These are phyloP conservation scores for Pinguiococcus pyrenoidosus DNA, from an alignment of 108 stramenopile species.

Conservation along the genomic window DNA sequence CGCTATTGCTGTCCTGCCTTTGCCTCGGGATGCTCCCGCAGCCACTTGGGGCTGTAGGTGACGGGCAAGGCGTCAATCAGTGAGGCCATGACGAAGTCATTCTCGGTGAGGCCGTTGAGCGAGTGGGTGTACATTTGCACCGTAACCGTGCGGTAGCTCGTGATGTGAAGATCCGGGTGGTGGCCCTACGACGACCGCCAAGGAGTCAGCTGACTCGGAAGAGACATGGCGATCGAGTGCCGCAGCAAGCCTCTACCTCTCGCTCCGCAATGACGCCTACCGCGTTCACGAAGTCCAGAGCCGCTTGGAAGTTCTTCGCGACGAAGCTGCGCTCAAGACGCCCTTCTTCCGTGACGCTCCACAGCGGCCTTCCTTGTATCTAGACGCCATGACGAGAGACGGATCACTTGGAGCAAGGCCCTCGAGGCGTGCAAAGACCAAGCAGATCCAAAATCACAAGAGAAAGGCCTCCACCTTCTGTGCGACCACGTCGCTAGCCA, in stretches of 20 bases:
- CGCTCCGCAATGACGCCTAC: conserved; percentile 62
- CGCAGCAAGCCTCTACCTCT: background rate
- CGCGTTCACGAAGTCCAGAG: conserved; percentile 57
- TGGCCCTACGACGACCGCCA: conserved; percentile 27
- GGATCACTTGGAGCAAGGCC: too few relatives aligned
- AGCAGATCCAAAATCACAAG: too few relatives aligned
- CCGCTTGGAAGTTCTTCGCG: conserved; percentile 34
- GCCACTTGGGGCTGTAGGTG: conserved; percentile 72
- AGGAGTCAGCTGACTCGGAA: background rate
- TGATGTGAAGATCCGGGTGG: conserved; percentile 84
- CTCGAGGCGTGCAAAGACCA: too few relatives aligned
- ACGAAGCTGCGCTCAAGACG: conserved; percentile 6
- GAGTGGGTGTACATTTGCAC: conserved; percentile 65
- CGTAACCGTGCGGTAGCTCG: conserved; percentile 63
- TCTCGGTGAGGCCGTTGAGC: conserved; percentile 56
- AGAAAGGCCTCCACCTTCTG: too few relatives aligned
- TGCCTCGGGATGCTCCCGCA: conserved; percentile 38
- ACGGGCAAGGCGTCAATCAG: conserved; percentile 48
- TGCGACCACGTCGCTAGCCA: too few relatives aligned
- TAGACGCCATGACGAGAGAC: too few relatives aligned
- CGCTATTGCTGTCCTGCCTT: too few relatives aligned
- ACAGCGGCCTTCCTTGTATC: too few relatives aligned
- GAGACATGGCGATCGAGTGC: background rate
- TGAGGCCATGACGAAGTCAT: conserved; percentile 62
- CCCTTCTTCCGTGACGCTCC: too few relatives aligned